Evolutionary conservation across 768 basidiomycete genomes (phyloP).

Genomic region (Termitomyces bulborhizus): DNA sequence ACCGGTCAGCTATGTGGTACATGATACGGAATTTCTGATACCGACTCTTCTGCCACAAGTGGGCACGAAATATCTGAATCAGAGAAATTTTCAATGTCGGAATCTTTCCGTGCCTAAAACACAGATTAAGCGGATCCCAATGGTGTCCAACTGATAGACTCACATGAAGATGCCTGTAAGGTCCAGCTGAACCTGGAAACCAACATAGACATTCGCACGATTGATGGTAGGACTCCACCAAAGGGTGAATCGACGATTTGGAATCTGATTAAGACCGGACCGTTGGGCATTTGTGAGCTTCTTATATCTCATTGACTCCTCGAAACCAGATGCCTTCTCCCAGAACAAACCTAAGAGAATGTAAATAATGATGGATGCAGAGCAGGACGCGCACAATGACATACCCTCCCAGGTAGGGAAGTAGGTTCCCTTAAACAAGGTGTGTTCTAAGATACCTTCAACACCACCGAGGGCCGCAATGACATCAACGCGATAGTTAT

Average conservation of each 20-base stretch:
- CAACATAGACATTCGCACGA: constrained; percentile 98
- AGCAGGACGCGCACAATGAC: constrained; percentile 8
- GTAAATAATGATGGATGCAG: constrained; percentile 1
- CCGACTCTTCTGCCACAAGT: constrained; percentile 99
- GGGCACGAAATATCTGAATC: constrained; percentile 99
- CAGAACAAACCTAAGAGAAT: constrained; percentile 71
- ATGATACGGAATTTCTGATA: constrained; percentile 23
- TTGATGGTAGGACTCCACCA: constrained; percentile 99
- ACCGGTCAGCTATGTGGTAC: constrained; percentile 3
- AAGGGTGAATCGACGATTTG: constrained; percentile 96
- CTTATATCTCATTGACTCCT: constrained; percentile 94
- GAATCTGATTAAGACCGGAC: constrained; percentile 96
- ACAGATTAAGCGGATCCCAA: not conserved
- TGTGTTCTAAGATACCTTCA: constrained; percentile 94
- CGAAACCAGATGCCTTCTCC: constrained; percentile 98
- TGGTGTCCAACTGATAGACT: constrained; percentile 13
- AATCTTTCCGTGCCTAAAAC: constrained; percentile 88
- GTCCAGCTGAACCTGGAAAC: constrained; percentile 99
- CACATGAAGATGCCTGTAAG: constrained; percentile 94
- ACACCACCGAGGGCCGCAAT: constrained; percentile 98
- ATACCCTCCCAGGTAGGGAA: constrained; percentile 95
- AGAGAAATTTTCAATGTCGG: constrained; percentile 97
- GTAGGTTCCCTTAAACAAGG: constrained; percentile 95
- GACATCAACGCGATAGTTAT: constrained; percentile 98
- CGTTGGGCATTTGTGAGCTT: constrained; percentile 98